phyloP scores from a whole-genome alignment of 2,329 filamentous ascomycete species.

The Epichloe coenophiala region DNA sequence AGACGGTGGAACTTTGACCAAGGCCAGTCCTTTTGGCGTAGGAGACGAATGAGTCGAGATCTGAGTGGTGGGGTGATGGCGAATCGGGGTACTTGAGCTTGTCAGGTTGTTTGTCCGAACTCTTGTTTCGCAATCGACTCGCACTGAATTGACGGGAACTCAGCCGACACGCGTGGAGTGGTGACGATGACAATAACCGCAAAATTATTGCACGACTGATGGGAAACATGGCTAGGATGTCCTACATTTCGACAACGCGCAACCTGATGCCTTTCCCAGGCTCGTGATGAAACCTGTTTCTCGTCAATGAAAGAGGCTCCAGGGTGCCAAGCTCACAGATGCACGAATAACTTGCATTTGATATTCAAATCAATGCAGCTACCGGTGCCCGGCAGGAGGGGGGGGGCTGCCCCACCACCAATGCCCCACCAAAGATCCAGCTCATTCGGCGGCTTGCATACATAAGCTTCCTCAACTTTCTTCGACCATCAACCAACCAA shows the following conservation, averaged over 20 bases:
- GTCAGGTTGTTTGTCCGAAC: not conserved
- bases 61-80: constrained; percentile 40
- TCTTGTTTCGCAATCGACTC: not conserved
- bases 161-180: not conserved
- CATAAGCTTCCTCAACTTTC: not conserved
- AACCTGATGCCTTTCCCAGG: not conserved
- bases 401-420: not conserved
- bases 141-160: not conserved
- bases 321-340: not conserved
- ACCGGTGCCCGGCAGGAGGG: no score
- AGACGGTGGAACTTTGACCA: constrained; percentile 42
- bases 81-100: constrained; percentile 29
- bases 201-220: no score
- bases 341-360: not conserved
- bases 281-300: no score
- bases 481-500: no score
- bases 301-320: not conserved
- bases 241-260: not conserved
- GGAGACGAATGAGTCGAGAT: constrained; percentile 49
- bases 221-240: not conserved
- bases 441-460: not conserved
- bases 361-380: not conserved
- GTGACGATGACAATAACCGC: not conserved
- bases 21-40: constrained; percentile 47
- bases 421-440: not conserved